phyloP scores from a whole-genome alignment of 2,329 filamentous ascomycete species.

The Colletotrichum cordylinicola region DNA sequence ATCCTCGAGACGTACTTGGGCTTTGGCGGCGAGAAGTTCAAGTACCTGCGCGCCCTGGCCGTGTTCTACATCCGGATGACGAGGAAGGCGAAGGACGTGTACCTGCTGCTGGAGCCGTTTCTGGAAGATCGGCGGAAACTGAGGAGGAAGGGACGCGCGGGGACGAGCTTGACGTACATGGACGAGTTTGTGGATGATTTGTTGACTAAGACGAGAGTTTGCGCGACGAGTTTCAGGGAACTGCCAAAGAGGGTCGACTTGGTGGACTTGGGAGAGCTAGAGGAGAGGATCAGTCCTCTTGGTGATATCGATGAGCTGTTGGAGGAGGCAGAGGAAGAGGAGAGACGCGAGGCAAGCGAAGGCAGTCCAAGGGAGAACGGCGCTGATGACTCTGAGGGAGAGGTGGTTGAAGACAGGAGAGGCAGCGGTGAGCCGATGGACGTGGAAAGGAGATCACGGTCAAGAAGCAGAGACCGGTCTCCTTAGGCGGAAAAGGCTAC shows the following conservation, averaged over 20 bases:
- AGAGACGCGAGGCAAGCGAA: conserved; percentile 27
- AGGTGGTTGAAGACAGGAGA: conserved; percentile 33
- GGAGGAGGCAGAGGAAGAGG: conserved; percentile 63
- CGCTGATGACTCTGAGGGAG: conserved; percentile 45
- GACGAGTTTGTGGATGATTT: conserved; percentile 96
- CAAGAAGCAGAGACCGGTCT: conserved; percentile 11
- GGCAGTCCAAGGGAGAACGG: conserved; percentile 32
- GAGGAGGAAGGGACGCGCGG: conserved; percentile 75
- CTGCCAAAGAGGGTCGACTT: conserved; percentile 81
- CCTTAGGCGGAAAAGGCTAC: background rate
- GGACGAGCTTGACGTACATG: conserved; percentile 78
- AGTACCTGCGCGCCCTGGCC: conserved; percentile 88
- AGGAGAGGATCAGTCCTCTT: conserved; percentile 83
- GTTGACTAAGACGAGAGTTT: conserved; percentile 86
- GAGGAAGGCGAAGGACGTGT: conserved; percentile 81
- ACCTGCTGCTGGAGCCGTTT: conserved; percentile 79
- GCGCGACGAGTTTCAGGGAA: conserved; percentile 91
- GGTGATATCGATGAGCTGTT: conserved; percentile 79
- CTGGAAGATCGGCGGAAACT: conserved; percentile 85
- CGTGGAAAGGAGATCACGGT: conserved; percentile 30
- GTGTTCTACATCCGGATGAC: conserved; percentile 94
- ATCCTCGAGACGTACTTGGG: conserved; percentile 82
- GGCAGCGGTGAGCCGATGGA: conserved; percentile 37
- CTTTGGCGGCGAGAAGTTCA: conserved; percentile 77
- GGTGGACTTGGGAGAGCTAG: conserved; percentile 88